Evolutionary conservation across 2,329 filamentous ascomycete genomes (phyloP).

Genomic region (Biscogniauxia sp.): DNA sequence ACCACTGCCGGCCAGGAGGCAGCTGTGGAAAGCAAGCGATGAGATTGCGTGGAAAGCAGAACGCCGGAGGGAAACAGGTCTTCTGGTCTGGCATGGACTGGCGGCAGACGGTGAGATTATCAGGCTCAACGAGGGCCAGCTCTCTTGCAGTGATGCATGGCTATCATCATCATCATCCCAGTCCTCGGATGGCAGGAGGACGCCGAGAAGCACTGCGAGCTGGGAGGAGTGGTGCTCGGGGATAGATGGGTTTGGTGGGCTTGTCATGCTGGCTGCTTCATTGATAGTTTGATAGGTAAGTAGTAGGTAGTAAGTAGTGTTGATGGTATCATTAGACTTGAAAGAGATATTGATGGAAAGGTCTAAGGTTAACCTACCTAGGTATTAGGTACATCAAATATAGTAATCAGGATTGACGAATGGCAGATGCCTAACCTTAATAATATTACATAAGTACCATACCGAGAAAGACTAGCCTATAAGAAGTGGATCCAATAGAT

Average conservation of each 20-base stretch:
- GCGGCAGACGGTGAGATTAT: slow-evolving; percentile 34
- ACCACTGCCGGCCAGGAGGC: slow-evolving; percentile 41
- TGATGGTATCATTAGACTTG: too few species aligned
- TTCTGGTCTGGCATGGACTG: slow-evolving; percentile 29
- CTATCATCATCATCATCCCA: slow-evolving; percentile 12
- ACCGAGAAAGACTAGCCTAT: too few species aligned
- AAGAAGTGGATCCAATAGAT: too few species aligned
- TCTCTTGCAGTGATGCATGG: slow-evolving; percentile 24
- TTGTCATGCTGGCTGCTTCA: slow-evolving; percentile 46
- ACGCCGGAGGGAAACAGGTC: slow-evolving; percentile 22
- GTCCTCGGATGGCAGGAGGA: slow-evolving; percentile 11
- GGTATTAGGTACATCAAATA: too few species aligned
- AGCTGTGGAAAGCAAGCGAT: slow-evolving; percentile 43
- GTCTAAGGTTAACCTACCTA: too few species aligned
- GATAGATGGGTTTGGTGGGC: slow-evolving; percentile 43
- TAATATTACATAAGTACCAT: too few species aligned
- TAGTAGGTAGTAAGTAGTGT: too few species aligned
- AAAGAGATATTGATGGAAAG: too few species aligned
- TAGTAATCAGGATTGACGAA: too few species aligned
- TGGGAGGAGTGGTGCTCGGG: slow-evolving; percentile 46
- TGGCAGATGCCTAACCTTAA: too few species aligned
- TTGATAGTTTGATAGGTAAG: neutral
- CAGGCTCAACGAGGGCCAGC: slow-evolving; percentile 25
- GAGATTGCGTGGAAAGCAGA: slow-evolving; percentile 35
- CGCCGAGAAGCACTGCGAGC: slow-evolving; percentile 22